Evolutionary conservation across 1,284 basidiomycete genomes (phyloP).

Genomic region (Apiotrichum mycotoxinovorans): DNA sequence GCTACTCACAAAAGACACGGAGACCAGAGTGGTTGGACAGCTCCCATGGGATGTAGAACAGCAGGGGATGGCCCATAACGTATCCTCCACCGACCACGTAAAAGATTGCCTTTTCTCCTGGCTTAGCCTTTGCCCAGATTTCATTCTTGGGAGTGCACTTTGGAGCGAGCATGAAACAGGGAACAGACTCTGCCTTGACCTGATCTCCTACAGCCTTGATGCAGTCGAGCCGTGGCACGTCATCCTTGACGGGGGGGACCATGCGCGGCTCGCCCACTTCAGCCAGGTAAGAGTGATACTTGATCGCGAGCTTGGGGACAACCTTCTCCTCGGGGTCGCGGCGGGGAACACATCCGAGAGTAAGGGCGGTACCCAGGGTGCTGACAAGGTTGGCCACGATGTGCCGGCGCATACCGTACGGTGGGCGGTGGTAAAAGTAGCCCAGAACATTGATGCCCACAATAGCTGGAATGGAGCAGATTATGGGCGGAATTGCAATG

Average conservation of each 20-base stretch:
- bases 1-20: constrained; percentile 3
- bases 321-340: constrained; percentile 1
- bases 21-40: constrained; percentile 1
- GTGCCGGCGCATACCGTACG: constrained; percentile 7
- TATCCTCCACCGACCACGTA: constrained; percentile 19
- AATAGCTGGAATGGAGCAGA: constrained; percentile 4
- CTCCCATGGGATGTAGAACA: constrained; percentile 7
- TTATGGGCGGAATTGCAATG: constrained; percentile 4
- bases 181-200: constrained; percentile 3
- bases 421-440: constrained; percentile 9
- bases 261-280: constrained; percentile 8
- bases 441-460: constrained; percentile 2
- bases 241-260: constrained; percentile 4
- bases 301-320: constrained; percentile 3
- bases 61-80: constrained; percentile 12
- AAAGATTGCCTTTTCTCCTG: constrained; percentile 12
- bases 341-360: constrained; percentile 3
- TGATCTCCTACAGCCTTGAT: neutral
- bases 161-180: constrained; percentile 14
- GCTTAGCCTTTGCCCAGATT: constrained; percentile 9
- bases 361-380: neutral
- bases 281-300: neutral
- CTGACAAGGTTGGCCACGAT: constrained; percentile 3
- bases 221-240: neutral
- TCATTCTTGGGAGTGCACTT: constrained; percentile 6